These are phyloP conservation scores for Rhizopus microsporus DNA, from an alignment of 371 early-diverging fungal genomes.

Conservation along the genomic window DNA sequence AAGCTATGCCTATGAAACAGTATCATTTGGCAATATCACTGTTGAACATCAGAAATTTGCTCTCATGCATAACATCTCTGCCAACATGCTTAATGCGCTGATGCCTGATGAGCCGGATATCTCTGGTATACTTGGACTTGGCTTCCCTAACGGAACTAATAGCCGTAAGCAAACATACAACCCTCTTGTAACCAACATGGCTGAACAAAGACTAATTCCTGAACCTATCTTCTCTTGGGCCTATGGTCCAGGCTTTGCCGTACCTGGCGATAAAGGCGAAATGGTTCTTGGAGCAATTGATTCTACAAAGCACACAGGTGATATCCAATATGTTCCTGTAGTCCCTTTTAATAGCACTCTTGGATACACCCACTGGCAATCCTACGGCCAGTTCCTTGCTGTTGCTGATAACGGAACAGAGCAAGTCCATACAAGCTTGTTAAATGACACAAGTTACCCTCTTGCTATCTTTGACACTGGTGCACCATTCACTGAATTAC, in stretches of 20 bases:
- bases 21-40: background rate
- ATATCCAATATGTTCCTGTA: constrained; percentile 30
- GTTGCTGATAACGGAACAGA: constrained; percentile 6
- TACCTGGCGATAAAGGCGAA: background rate
- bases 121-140: background rate
- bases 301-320: constrained; percentile 22
- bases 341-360: constrained; percentile 1
- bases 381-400: constrained; percentile 30
- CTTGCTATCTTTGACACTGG: constrained; percentile 33
- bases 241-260: background rate
- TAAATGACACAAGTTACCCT: constrained; percentile 14
- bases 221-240: background rate
- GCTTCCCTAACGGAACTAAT: background rate
- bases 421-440: too few relatives aligned
- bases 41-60: background rate
- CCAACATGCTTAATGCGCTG: too few relatives aligned
- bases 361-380: constrained; percentile 8
- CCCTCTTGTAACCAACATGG: background rate
- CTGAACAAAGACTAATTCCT: background rate
- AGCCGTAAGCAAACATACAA: background rate
- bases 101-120: too few relatives aligned
- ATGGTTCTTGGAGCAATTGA: background rate
- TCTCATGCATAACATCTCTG: too few relatives aligned
- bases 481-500: constrained; percentile 30
- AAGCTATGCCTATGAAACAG: background rate